phyloP scores from a whole-genome alignment of 192 early-diverging fungal genomes.

The Gryganskiella cystojenkinii region DNA sequence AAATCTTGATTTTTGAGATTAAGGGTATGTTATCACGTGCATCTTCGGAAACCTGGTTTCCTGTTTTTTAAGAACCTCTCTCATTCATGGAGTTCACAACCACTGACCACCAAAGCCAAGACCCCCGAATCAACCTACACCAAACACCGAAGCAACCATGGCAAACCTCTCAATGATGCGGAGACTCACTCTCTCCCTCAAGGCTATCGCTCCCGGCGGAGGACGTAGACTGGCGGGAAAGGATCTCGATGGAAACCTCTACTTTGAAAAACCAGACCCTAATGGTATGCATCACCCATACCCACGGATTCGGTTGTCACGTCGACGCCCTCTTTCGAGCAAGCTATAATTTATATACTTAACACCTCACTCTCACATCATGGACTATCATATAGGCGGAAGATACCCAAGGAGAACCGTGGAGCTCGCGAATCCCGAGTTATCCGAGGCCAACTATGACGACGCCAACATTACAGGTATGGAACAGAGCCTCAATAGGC shows the following conservation, averaged over 20 bases:
- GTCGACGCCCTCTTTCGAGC: too few species aligned
- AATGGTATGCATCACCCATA: constrained; percentile 23
- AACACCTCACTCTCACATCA: not conserved
- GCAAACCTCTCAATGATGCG: constrained; percentile 35
- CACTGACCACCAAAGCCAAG: not conserved
- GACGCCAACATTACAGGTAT: constrained; percentile 48
- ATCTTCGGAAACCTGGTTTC: too few species aligned
- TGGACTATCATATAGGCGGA: constrained; percentile 17
- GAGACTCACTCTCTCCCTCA: constrained; percentile 26
- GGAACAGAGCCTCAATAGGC: not conserved
- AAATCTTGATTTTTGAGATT: too few species aligned
- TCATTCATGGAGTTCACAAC: too few species aligned
- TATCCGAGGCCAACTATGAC: constrained; percentile 46
- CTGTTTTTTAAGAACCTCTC: too few species aligned
- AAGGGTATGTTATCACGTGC: too few species aligned
- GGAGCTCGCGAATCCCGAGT: constrained; percentile 30
- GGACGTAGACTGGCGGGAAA: constrained; percentile 39
- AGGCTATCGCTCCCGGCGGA: constrained; percentile 28
- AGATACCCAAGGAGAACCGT: constrained; percentile 42
- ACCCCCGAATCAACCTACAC: not conserved
- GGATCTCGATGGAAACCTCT: constrained; percentile 43
- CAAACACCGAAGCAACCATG: constrained; percentile 9
- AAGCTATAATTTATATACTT: too few species aligned
- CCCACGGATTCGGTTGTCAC: not conserved
- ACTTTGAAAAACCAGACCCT: constrained; percentile 51